Evolutionary conservation across 192 early-diverging fungal genomes (phyloP).

Genomic region (Backusella mclennaniae): DNA sequence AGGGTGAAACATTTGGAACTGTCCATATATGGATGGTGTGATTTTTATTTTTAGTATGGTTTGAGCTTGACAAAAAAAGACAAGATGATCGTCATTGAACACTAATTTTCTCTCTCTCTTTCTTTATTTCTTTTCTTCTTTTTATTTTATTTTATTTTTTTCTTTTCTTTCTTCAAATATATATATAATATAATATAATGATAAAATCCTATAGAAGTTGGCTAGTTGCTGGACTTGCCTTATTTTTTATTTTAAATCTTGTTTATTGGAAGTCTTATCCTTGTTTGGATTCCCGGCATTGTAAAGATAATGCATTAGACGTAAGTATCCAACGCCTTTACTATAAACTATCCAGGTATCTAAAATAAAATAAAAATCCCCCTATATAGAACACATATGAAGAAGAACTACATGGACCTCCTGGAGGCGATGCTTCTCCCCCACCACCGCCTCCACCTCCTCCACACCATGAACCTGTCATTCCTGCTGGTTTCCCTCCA

Average conservation of each 20-base stretch:
- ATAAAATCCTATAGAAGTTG: background rate
- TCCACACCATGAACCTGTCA: background rate
- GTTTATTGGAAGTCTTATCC: conserved; percentile 10
- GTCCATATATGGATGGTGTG: background rate
- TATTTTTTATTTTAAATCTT: conserved; percentile 7
- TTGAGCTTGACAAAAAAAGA: background rate
- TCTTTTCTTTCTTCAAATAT: background rate
- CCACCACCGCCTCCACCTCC: background rate
- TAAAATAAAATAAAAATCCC: background rate
- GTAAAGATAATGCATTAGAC: conserved; percentile 1
- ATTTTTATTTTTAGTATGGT: conserved; percentile 7
- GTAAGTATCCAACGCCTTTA: background rate
- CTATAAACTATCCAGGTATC: no score
- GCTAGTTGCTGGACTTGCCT: background rate
- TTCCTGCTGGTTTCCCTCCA: background rate
- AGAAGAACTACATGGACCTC: background rate
- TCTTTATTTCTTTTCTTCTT: background rate
- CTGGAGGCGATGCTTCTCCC: background rate
- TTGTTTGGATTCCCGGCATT: conserved; percentile 1
- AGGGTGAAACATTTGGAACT: conserved; percentile 3
- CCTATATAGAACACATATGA: background rate
- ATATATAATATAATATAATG: background rate
- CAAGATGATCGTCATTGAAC: background rate
- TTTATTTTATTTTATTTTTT: background rate
- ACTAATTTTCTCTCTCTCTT: background rate